phyloP scores from a whole-genome alignment of 1,284 basidiomycete genomes.

The Kwoniella shivajii region DNA sequence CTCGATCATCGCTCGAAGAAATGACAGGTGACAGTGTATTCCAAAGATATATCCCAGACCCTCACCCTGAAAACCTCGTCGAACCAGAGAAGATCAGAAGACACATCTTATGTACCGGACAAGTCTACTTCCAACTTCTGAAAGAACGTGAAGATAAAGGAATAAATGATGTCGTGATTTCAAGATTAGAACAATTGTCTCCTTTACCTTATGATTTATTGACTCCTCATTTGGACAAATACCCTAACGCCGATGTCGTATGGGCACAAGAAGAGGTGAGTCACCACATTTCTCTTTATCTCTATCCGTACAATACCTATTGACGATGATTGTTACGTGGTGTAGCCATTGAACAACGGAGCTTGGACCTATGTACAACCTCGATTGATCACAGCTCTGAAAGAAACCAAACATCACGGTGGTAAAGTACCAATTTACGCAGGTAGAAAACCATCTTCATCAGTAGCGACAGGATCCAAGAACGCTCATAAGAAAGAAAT shows the following conservation, averaged over 20 bases:
- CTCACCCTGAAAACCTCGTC: slow-evolving; percentile 70
- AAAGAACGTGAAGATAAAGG: slow-evolving; percentile 86
- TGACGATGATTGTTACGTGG: not conserved
- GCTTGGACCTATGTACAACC: slow-evolving; percentile 92
- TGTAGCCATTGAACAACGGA: slow-evolving; percentile 86
- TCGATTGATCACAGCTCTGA: slow-evolving; percentile 73
- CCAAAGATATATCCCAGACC: slow-evolving; percentile 89
- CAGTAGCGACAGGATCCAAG: slow-evolving; percentile 60
- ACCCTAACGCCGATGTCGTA: slow-evolving; percentile 87
- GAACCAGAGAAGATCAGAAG: slow-evolving; percentile 83
- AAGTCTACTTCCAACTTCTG: slow-evolving; percentile 88
- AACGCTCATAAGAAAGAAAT: slow-evolving; percentile 81
- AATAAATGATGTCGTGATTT: slow-evolving; percentile 91
- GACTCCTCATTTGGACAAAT: slow-evolving; percentile 88
- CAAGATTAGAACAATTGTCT: slow-evolving; percentile 89
- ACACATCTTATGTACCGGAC: slow-evolving; percentile 88
- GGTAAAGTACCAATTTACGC: slow-evolving; percentile 84
- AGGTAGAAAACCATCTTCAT: slow-evolving; percentile 82
- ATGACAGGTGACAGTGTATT: slow-evolving; percentile 88
- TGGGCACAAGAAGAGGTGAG: slow-evolving; percentile 76
- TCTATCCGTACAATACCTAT: slow-evolving; percentile 2
- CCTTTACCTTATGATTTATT: slow-evolving; percentile 95
- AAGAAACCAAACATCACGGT: slow-evolving; percentile 85
- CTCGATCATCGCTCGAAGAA: slow-evolving; percentile 82
- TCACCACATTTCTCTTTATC: not conserved